Percentiles rank a stretch among this genome's conserved stretches.
Conservation (phyloP, 2,329 filamentous ascomycete species). For the Fusarium cicatricum region DNA sequence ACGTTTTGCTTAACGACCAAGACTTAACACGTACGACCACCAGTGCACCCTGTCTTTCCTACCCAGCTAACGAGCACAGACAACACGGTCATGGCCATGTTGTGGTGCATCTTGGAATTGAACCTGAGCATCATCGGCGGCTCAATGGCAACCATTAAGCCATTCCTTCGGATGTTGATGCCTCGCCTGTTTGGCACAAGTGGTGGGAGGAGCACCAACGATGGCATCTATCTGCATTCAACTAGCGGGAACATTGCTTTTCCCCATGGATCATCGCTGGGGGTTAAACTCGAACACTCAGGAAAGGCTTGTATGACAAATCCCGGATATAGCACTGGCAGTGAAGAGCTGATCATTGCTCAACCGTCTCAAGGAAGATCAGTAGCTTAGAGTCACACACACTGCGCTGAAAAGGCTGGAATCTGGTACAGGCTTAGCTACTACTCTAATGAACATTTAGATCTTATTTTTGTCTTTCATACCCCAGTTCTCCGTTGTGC, state of each 20-base stretch:
- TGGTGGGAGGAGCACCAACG: background rate
- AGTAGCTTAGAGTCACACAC: background rate
- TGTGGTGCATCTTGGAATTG: slow-evolving; percentile 25
- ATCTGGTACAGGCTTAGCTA: no score
- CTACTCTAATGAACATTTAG: no score
- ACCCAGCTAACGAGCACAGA: slow-evolving; percentile 8
- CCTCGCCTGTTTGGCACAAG: slow-evolving; percentile 13
- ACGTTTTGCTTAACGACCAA: slow-evolving; percentile 5
- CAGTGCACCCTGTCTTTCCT: no score
- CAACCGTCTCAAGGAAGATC: background rate
- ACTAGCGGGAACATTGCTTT: background rate
- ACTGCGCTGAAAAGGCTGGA: no score
- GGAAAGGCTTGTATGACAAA: background rate
- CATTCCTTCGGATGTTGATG: slow-evolving; percentile 10
- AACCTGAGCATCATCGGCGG: slow-evolving; percentile 24
- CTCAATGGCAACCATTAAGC: slow-evolving; percentile 18
- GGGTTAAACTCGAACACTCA: background rate
- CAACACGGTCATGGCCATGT: slow-evolving; percentile 20
- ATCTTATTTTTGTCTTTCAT: no score
- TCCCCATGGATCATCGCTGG: background rate
- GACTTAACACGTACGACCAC: slow-evolving; percentile 13
- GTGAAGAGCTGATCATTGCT: slow-evolving; percentile 12
- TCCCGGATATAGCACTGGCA: slow-evolving; percentile 3
- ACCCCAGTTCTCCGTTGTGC: no score
- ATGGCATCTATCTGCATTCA: slow-evolving; percentile 9